Conservation (phyloP, 2,329 filamentous ascomycete species). For the Alternaria gansuensis region DNA sequence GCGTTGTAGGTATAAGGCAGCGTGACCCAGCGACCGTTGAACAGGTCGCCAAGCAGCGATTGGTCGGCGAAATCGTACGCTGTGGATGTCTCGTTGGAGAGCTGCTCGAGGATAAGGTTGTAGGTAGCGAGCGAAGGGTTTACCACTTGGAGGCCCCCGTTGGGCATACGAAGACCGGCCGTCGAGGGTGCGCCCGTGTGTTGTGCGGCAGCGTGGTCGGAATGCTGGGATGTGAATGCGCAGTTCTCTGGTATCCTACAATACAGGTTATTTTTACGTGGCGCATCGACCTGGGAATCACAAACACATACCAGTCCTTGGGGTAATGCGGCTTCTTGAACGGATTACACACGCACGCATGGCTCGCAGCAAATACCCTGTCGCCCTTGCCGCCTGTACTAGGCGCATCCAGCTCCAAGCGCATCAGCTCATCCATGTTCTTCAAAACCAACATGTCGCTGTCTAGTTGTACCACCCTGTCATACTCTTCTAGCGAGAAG, state of each 20-base stretch:
- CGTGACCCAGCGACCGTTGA: constrained; percentile 65
- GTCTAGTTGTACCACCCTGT: constrained; percentile 83
- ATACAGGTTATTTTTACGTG: neutral
- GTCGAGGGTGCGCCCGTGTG: constrained; percentile 59
- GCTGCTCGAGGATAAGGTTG: constrained; percentile 59
- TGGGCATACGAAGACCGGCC: constrained; percentile 66
- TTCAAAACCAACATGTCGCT: constrained; percentile 83
- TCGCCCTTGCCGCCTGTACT: constrained; percentile 62
- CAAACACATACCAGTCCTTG: constrained; percentile 66
- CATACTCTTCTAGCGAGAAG: constrained; percentile 79
- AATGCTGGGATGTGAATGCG: constrained; percentile 68
- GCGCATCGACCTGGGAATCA: neutral
- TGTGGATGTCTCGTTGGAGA: constrained; percentile 58
- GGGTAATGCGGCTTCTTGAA: constrained; percentile 82
- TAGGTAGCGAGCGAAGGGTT: constrained; percentile 65
- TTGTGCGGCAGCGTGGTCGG: constrained; percentile 61
- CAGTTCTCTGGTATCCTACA: constrained; percentile 64
- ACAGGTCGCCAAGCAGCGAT: constrained; percentile 65
- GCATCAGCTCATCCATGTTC: constrained; percentile 95
- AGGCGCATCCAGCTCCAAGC: constrained; percentile 73
- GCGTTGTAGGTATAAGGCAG: constrained; percentile 70
- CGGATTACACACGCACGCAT: constrained; percentile 89
- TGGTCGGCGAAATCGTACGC: constrained; percentile 70
- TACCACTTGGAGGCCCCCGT: constrained; percentile 69
- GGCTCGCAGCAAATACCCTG: constrained; percentile 80